Conservation (phyloP, 495 filamentous ascomycete genomes). For the Xanthoparmelia taractica region DNA sequence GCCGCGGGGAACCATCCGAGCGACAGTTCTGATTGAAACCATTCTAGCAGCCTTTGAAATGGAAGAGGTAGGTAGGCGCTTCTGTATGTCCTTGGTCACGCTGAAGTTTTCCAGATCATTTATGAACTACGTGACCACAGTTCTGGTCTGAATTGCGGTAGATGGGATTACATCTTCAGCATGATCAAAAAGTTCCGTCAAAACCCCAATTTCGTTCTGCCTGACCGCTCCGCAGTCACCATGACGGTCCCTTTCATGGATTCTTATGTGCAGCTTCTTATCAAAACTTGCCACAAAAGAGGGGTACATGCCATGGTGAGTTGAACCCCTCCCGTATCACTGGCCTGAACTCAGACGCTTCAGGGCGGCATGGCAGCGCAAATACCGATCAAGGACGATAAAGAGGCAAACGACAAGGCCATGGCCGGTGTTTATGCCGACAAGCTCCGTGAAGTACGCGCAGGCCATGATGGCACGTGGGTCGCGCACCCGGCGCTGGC, state of each 20-base stretch:
- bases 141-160: conserved; percentile 93
- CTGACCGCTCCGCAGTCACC: conserved; percentile 83
- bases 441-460: conserved; percentile 92
- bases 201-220: conserved; percentile 85
- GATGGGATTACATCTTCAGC: conserved; percentile 99
- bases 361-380: conserved; percentile 95
- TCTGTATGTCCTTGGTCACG: background rate
- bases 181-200: conserved; percentile 99
- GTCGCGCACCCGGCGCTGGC: conserved; percentile 95
- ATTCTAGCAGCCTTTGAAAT: conserved; percentile 99
- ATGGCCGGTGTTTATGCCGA: conserved; percentile 92
- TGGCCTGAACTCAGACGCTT: conserved; percentile 16
- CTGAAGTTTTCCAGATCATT: conserved; percentile 62
- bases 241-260: conserved; percentile 99
- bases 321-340: conserved; percentile 1
- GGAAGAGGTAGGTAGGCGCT: conserved; percentile 58
- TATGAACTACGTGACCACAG: conserved; percentile 97
- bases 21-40: conserved; percentile 95
- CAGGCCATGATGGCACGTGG: conserved; percentile 95
- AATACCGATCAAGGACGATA: conserved; percentile 95
- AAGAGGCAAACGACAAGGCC: conserved; percentile 80
- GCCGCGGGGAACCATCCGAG: conserved; percentile 85
- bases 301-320: conserved; percentile 89
- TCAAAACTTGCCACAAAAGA: conserved; percentile 93
- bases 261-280: conserved; percentile 88